phyloP scores from a whole-genome alignment of 805 yeast genomes.

The Metschnikowia drakensbergensis region DNA sequence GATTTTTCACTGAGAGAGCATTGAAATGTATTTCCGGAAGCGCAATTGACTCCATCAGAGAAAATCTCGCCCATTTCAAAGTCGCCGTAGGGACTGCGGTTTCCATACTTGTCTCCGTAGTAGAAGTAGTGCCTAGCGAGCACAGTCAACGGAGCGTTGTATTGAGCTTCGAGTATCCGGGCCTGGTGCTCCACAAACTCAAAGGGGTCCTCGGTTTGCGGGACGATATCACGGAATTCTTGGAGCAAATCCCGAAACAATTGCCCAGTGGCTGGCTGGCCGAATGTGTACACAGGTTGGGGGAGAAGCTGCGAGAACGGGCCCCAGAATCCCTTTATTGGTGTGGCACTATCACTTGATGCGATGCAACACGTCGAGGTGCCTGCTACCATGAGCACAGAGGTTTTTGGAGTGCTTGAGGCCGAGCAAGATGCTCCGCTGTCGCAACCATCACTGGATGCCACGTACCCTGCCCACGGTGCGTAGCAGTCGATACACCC shows the following conservation, averaged over 20 bases:
- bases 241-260: conserved; percentile 46
- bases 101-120: conserved; percentile 57
- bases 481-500: conserved; percentile 62
- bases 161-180: conserved; percentile 17
- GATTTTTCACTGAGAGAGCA: conserved; percentile 22
- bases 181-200: conserved; percentile 22
- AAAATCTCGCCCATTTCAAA: conserved; percentile 45
- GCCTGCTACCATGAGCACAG: conserved; percentile 53
- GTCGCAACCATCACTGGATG: neutral
- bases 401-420: neutral
- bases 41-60: conserved; percentile 41
- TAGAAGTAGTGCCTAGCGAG: conserved; percentile 37
- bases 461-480: conserved; percentile 29
- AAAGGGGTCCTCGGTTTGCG: conserved; percentile 10
- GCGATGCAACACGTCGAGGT: conserved; percentile 55
- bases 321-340: conserved; percentile 55
- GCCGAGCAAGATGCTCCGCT: neutral
- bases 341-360: conserved; percentile 22
- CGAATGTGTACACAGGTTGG: conserved; percentile 46
- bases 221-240: conserved; percentile 17
- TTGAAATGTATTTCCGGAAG: conserved; percentile 9
- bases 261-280: conserved; percentile 57
- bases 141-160: conserved; percentile 22
- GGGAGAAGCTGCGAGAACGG: conserved; percentile 43
- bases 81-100: conserved; percentile 54